phyloP scores from a whole-genome alignment of 345 rosid species.

The Linum usitatissimum region DNA sequence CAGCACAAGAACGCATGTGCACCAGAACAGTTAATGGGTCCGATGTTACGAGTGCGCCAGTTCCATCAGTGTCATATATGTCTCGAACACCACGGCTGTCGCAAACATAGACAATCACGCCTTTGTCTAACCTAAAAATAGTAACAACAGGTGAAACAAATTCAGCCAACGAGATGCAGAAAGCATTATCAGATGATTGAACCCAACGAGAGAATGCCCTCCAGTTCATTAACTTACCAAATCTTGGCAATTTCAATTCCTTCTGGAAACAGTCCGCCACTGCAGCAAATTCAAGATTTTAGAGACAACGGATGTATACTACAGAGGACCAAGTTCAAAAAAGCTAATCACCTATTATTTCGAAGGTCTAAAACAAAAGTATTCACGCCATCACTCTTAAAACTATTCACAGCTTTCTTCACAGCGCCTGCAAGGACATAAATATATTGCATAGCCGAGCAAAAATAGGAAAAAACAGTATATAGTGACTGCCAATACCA shows the following conservation, averaged over 20 bases:
- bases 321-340: constrained; percentile 15
- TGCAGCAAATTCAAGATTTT: constrained; percentile 44
- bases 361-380: constrained; percentile 94
- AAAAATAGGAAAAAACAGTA: background rate
- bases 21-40: constrained; percentile 87
- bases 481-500: no score
- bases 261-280: constrained; percentile 96
- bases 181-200: background rate
- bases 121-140: constrained; percentile 76
- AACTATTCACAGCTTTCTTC: constrained; percentile 62
- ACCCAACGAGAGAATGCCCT: background rate
- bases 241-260: constrained; percentile 91
- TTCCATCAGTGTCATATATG: constrained; percentile 86
- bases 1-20: constrained; percentile 9
- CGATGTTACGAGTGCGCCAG: constrained; percentile 56
- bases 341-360: constrained; percentile 73
- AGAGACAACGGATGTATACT: constrained; percentile 16
- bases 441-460: constrained; percentile 6
- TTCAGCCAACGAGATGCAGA: background rate
- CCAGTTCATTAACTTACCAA: constrained; percentile 42
- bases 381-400: constrained; percentile 50
- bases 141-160: constrained; percentile 2
- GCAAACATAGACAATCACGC: constrained; percentile 84
- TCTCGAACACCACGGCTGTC: constrained; percentile 84
- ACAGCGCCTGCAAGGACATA: constrained; percentile 57